Conservation (phyloP, 2,329 filamentous ascomycete species). For the Penicillium sp. region DNA sequence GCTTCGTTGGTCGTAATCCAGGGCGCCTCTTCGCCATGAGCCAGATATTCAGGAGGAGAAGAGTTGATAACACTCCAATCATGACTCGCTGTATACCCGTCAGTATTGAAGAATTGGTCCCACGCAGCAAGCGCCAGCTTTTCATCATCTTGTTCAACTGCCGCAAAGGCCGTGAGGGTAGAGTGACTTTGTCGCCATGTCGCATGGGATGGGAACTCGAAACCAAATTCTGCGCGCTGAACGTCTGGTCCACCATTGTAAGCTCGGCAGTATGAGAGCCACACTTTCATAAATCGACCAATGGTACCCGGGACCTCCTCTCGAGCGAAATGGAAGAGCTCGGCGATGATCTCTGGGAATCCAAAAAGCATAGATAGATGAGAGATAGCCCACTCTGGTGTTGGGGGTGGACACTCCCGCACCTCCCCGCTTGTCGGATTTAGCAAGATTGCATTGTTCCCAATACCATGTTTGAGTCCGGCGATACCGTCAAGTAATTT, state of each 20-base stretch:
- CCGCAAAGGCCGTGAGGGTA: slow-evolving; percentile 26
- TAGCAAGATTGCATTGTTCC: slow-evolving; percentile 23
- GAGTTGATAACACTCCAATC: slow-evolving; percentile 18
- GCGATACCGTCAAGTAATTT: slow-evolving; percentile 22
- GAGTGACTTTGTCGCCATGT: slow-evolving; percentile 29
- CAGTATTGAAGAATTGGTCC: slow-evolving; percentile 25
- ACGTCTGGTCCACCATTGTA: slow-evolving; percentile 23
- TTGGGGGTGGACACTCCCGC: slow-evolving; percentile 22
- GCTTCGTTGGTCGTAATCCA: slow-evolving; percentile 25
- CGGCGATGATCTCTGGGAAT: slow-evolving; percentile 24
- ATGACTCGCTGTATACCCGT: slow-evolving; percentile 18
- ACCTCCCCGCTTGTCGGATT: slow-evolving; percentile 22
- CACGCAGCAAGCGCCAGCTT: slow-evolving; percentile 19
- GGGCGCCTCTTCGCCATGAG: slow-evolving; percentile 14
- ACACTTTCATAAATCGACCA: slow-evolving; percentile 21
- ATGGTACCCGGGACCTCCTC: slow-evolving; percentile 8
- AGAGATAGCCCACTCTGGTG: slow-evolving; percentile 25
- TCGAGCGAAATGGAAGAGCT: slow-evolving; percentile 17
- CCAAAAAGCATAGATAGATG: slow-evolving; percentile 28
- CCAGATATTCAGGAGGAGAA: slow-evolving; percentile 20
- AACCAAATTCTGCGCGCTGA: slow-evolving; percentile 22
- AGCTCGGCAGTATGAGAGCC: slow-evolving; percentile 23
- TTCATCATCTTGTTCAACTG: slow-evolving; percentile 13
- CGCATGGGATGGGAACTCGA: slow-evolving; percentile 23
- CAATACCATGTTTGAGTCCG: slow-evolving; percentile 21